These are phyloP conservation scores for Podaxis sp. DNA, from an alignment of 768 basidiomycete species.

Conservation along the genomic window DNA sequence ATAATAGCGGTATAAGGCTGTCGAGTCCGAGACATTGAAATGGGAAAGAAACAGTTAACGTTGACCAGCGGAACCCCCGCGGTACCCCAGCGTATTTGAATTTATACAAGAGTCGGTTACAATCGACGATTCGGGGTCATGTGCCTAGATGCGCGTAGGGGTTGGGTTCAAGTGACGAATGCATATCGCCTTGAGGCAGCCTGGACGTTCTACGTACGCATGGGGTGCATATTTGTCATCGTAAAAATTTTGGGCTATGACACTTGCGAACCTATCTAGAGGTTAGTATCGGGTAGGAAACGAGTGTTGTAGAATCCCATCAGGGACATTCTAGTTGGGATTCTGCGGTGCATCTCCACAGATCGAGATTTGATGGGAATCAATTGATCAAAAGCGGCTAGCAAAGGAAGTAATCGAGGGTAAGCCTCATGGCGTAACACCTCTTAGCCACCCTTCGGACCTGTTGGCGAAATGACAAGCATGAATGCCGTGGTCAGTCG, in stretches of 20 bases:
- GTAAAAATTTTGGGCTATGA: conserved; percentile 6
- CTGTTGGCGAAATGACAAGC: neutral
- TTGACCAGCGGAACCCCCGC: neutral
- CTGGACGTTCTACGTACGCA: neutral
- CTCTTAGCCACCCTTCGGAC: neutral
- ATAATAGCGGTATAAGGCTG: conserved; percentile 36
- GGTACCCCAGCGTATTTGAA: neutral
- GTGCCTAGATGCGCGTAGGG: conserved; percentile 9
- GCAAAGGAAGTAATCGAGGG: neutral
- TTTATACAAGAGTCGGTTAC: conserved; percentile 7
- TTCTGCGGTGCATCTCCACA: neutral
- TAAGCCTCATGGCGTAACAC: conserved; percentile 4
- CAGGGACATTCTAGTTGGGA: conserved; percentile 7
- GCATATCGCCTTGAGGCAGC: conserved; percentile 2
- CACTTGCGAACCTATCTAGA: neutral
- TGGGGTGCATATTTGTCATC: neutral
- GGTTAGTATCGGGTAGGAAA: conserved; percentile 3
- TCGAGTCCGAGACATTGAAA: conserved; percentile 6
- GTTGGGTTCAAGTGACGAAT: neutral
- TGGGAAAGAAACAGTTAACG: neutral
- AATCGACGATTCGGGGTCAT: conserved; percentile 3
- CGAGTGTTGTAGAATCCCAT: neutral
- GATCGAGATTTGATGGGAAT: conserved; percentile 10
- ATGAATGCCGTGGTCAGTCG: too few relatives aligned
- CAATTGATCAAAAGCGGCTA: neutral